Conservation (phyloP, 2,329 filamentous ascomycete genomes). For the Massarina eburnea region DNA sequence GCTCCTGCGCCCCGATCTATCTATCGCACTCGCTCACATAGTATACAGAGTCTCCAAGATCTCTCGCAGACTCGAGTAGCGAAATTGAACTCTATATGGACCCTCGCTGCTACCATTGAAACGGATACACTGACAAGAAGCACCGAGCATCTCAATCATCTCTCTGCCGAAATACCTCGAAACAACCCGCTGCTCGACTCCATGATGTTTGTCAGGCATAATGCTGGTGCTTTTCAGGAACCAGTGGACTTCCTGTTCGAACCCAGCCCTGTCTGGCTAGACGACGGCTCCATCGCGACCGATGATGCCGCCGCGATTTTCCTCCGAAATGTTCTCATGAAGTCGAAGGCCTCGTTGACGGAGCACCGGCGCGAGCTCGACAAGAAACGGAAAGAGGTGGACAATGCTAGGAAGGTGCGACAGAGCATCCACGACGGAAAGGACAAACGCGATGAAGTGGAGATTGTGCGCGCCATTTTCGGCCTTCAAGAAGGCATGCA, state of each 20-base stretch:
- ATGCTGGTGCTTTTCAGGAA: conserved; percentile 79
- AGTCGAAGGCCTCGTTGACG: conserved; percentile 81
- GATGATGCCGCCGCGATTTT: conserved; percentile 89
- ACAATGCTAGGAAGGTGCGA: conserved; percentile 71
- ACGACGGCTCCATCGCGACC: conserved; percentile 81
- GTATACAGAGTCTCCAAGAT: conserved; percentile 72
- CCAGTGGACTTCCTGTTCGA: conserved; percentile 85
- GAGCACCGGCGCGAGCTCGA: conserved; percentile 83
- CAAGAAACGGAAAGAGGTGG: conserved; percentile 82
- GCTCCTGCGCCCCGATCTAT: neutral
- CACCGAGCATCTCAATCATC: conserved; percentile 68
- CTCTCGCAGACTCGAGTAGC: conserved; percentile 84
- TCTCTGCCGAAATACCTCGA: conserved; percentile 78
- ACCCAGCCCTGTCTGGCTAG: conserved; percentile 94
- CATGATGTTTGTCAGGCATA: conserved; percentile 97
- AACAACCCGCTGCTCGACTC: conserved; percentile 90
- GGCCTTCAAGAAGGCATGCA: conserved; percentile 82
- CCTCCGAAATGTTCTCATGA: conserved; percentile 85
- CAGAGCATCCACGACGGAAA: conserved; percentile 77
- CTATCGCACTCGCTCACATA: neutral
- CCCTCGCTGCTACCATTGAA: conserved; percentile 76
- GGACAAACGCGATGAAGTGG: conserved; percentile 86
- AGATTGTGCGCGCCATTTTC: conserved; percentile 82
- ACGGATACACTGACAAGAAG: conserved; percentile 75
- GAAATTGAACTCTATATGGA: conserved; percentile 86